Percentiles rank a stretch among this genome's conserved stretches.
phyloP scores from a whole-genome alignment of 176 grass and related monocot genomes.

The Oryza brachyantha region DNA sequence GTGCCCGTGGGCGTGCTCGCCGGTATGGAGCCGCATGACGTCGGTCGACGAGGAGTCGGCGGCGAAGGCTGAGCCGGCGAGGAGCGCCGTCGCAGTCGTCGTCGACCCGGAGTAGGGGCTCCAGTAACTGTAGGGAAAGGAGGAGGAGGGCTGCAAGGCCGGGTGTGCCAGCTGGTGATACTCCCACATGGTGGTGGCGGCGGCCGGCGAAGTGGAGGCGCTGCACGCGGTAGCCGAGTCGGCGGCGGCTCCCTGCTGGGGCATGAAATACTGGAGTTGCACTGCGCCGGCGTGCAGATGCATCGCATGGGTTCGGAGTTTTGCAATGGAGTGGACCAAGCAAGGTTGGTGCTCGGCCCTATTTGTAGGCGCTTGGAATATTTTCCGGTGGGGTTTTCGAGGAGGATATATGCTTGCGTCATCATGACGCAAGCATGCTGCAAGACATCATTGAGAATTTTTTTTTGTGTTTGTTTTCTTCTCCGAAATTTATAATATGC shows the following conservation, averaged over 20 bases:
- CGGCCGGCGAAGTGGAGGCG: constrained; percentile 34
- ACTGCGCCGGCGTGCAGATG: constrained; percentile 35
- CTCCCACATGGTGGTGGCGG: constrained; percentile 45
- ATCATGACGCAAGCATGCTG: constrained; percentile 48
- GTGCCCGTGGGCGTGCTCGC: constrained; percentile 22
- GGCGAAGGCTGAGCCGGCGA: constrained; percentile 32
- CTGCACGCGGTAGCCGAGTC: constrained; percentile 14
- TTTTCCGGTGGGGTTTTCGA: constrained; percentile 14
- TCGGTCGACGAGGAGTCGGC: constrained; percentile 16
- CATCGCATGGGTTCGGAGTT: constrained; percentile 46
- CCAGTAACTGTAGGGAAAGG: constrained; percentile 15
- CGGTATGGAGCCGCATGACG: neutral
- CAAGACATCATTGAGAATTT: constrained; percentile 48
- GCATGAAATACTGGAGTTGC: constrained; percentile 62
- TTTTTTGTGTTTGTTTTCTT: constrained; percentile 20
- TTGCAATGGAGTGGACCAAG: constrained; percentile 42
- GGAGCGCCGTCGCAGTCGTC: constrained; percentile 18
- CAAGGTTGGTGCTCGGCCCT: constrained; percentile 34
- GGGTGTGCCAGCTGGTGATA: constrained; percentile 28
- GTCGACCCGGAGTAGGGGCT: constrained; percentile 27
- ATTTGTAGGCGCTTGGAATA: constrained; percentile 42
- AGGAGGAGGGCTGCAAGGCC: constrained; percentile 28
- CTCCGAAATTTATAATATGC: neutral
- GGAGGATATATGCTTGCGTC: constrained; percentile 40
- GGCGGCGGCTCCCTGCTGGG: constrained; percentile 29